Evolutionary conservation across 2,329 filamentous ascomycete genomes (phyloP), one percentile per base, ranked within the genome.

Genomic region (Talaromyces sp.): DNA sequence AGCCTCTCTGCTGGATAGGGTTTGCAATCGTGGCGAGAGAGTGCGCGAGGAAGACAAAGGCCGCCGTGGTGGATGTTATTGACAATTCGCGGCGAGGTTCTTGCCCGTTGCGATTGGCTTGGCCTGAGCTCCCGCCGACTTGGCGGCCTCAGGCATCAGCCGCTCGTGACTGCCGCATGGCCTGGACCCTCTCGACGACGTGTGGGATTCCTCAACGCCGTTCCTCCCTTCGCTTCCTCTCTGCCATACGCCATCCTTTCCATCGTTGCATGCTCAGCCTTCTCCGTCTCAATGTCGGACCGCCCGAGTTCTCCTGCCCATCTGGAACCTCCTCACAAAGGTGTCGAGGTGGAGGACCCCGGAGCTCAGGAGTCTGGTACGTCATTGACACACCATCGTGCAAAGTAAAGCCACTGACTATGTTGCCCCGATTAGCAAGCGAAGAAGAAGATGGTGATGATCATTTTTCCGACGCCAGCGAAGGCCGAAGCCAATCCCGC

Each of bases 391-490:
- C 32, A 15, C 10, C 33, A 28, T 53, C 5, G 13, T 22, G 13
- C 15, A 19, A n/a, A 27, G 17, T 19, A 22, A 15, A 44, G 28
- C 68, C 72, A 69, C 66, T 59, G 32, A 58, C 42, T 22, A 19
- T 44, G 28, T 33, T 56, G 19, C 11, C 19, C 25, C 39, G 17
- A 73, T 77, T 81, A 47, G 82, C 82, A 62, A 82, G 81, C 62
- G 82, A 78, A 57, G 49, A 53, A 53, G 44, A 47, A 17, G 44
- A 47, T 19, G 32, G 4, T 4, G 79, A 85, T 55, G 86, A 88
- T 64, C 84, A 88, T 73, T 88, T 88, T 72, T 87, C 85, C 54
- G 86, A 88, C 70, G 86, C 86, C 61, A 84, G 81, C 51, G 86
- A 88, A 77, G 85, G 84, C 67, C 74, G 75, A 53, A 64, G 67